These are phyloP conservation scores for Paraglomus brasilianum DNA, from an alignment of 192 early-diverging fungal species.

Conservation along the genomic window DNA sequence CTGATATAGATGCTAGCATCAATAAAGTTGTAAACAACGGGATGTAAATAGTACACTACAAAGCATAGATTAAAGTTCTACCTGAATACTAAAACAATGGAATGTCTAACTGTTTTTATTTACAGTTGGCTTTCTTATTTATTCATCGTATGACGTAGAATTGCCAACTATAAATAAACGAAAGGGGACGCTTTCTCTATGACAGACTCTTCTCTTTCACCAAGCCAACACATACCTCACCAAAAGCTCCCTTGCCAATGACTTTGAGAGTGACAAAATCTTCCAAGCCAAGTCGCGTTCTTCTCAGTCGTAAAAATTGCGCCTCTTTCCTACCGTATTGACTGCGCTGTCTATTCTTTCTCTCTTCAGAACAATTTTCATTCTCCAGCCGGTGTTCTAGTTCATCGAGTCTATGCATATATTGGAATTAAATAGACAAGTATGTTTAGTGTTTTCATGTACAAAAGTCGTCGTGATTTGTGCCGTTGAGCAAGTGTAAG, in stretches of 20 bases:
- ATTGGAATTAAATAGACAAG: neutral
- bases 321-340: conserved; percentile 86
- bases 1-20: neutral
- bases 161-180: too few species aligned
- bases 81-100: too few species aligned
- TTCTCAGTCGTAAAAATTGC: conserved; percentile 87
- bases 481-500: neutral
- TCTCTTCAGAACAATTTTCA: conserved; percentile 83
- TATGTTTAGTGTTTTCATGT: conserved; percentile 6
- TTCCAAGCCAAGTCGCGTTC: conserved; percentile 82
- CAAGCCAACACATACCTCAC: conserved; percentile 60
- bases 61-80: too few species aligned
- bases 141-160: neutral
- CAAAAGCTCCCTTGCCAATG: conserved; percentile 98
- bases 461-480: neutral
- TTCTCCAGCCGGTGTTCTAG: conserved; percentile 71
- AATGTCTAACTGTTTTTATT: too few species aligned
- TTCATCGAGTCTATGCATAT: conserved; percentile 62
- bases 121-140: too few species aligned
- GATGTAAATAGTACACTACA: neutral
- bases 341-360: conserved; percentile 79
- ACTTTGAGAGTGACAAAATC: conserved; percentile 97
- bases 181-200: too few species aligned
- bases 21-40: conserved; percentile 14
- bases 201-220: too few species aligned